These are phyloP conservation scores for Corallochytrium limacisporum DNA, from an alignment of 78 protist genomes.

Conservation along the genomic window DNA sequence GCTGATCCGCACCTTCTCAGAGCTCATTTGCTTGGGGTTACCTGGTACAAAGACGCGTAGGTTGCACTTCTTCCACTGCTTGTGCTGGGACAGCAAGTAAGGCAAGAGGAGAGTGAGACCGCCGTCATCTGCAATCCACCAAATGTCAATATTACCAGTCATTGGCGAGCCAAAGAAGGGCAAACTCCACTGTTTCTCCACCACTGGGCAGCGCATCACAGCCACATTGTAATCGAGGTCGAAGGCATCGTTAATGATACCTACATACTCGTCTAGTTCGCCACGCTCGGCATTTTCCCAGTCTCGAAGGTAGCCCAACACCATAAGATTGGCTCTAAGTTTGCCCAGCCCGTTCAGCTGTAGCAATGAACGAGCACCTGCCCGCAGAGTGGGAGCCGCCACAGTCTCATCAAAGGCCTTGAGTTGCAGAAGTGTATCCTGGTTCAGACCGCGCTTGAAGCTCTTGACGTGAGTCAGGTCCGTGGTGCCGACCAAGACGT, in stretches of 20 bases:
- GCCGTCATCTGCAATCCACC: constrained; percentile 53
- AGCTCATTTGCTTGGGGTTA: too few species aligned
- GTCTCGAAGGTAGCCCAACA: neutral
- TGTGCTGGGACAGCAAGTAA: constrained; percentile 14
- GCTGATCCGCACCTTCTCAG: constrained; percentile 1
- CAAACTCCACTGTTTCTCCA: neutral
- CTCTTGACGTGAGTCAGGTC: too few species aligned
- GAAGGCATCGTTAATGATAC: neutral
- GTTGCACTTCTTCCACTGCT: constrained; percentile 15
- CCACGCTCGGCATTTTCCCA: neutral
- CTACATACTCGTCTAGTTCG: neutral
- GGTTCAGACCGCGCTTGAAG: too few species aligned
- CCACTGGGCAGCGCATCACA: neutral
- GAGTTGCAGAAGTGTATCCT: too few species aligned
- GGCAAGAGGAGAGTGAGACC: constrained; percentile 26
- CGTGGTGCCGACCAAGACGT: too few species aligned
- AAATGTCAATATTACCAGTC: constrained; percentile 32
- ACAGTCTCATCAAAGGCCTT: too few species aligned
- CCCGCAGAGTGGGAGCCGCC: too few species aligned
- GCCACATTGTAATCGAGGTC: neutral
- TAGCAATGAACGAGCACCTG: neutral
- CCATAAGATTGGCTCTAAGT: neutral
- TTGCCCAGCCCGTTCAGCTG: neutral
- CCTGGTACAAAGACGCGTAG: constrained; percentile 24
- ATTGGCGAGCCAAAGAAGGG: neutral